Conservation (phyloP, 2,329 filamentous ascomycete species). For the Alternaria metachromatica region DNA sequence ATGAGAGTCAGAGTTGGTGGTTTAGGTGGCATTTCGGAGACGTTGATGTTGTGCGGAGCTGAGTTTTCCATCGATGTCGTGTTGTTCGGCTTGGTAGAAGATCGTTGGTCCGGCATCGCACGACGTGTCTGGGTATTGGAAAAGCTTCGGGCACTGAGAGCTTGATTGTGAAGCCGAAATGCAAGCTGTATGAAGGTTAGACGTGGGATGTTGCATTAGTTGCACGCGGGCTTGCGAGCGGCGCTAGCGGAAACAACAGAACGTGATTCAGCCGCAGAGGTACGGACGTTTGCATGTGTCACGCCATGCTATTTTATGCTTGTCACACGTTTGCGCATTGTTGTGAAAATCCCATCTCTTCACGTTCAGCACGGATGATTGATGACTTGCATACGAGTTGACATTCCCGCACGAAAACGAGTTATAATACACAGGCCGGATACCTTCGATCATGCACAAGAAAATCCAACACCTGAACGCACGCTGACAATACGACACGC, state of each 20-base stretch:
- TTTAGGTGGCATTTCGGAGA: conserved; percentile 27
- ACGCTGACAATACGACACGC: conserved; percentile 10
- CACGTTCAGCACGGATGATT: neutral
- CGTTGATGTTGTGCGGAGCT: neutral
- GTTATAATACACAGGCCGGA: conserved; percentile 32
- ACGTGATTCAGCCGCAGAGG: conserved; percentile 22
- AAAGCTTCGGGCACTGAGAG: neutral
- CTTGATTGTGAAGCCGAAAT: neutral
- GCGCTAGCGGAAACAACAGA: conserved; percentile 31
- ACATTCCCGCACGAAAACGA: conserved; percentile 13
- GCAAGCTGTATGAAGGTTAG: neutral
- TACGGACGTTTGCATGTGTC: neutral
- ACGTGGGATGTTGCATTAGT: conserved; percentile 4
- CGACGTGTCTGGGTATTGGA: neutral
- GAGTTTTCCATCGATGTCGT: neutral
- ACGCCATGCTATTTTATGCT: neutral
- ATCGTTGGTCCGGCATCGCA: conserved; percentile 13
- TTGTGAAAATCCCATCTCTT: neutral
- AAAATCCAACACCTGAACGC: conserved; percentile 23
- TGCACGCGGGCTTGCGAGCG: conserved; percentile 22
- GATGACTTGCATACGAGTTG: conserved; percentile 11
- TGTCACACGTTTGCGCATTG: neutral
- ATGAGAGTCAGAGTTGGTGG: conserved; percentile 78
- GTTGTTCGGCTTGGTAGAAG: neutral
- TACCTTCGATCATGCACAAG: conserved; percentile 19